Percentiles rank a stretch among this genome's conserved stretches.
Conservation (phyloP, 2,329 filamentous ascomycete genomes). For the Aureobasidium sp. region DNA sequence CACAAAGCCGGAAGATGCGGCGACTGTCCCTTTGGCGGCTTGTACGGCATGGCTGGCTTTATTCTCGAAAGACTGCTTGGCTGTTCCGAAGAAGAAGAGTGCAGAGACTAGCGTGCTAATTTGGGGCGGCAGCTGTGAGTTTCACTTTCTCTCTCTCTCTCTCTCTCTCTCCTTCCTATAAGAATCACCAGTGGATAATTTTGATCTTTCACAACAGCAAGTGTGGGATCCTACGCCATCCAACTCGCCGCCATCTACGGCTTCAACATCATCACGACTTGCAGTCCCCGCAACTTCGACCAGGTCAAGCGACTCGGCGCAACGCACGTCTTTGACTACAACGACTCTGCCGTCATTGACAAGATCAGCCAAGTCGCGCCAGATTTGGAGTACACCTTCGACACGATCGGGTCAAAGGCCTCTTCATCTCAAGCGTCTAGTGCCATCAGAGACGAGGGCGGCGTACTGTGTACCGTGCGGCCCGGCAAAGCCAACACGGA, state of each 20-base stretch:
- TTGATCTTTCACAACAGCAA: neutral
- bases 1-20: neutral
- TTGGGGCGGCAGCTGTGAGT: slow-evolving; percentile 8
- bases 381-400: slow-evolving; percentile 41
- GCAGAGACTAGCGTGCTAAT: neutral
- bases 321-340: slow-evolving; percentile 46
- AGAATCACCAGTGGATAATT: no score
- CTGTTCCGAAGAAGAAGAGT: neutral
- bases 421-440: neutral
- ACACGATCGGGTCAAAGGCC: slow-evolving; percentile 25
- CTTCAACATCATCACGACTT: slow-evolving; percentile 39
- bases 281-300: slow-evolving; percentile 43
- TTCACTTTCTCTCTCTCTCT: no score
- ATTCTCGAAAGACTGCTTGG: slow-evolving; percentile 1
- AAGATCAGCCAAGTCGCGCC: slow-evolving; percentile 43
- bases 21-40: neutral
- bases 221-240: slow-evolving; percentile 3
- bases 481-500: slow-evolving; percentile 9
- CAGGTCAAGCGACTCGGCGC: slow-evolving; percentile 44
- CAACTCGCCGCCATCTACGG: slow-evolving; percentile 26
- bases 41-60: slow-evolving; percentile 11
- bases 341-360: slow-evolving; percentile 35
- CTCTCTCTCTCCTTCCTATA: no score
- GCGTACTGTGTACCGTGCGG: neutral
- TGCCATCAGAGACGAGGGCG: neutral